A percentile compares a stretch with the other conserved stretches of the same genome.
Conservation (phyloP, 73 alveolate genomes). For the Breviolum minutum region DNA sequence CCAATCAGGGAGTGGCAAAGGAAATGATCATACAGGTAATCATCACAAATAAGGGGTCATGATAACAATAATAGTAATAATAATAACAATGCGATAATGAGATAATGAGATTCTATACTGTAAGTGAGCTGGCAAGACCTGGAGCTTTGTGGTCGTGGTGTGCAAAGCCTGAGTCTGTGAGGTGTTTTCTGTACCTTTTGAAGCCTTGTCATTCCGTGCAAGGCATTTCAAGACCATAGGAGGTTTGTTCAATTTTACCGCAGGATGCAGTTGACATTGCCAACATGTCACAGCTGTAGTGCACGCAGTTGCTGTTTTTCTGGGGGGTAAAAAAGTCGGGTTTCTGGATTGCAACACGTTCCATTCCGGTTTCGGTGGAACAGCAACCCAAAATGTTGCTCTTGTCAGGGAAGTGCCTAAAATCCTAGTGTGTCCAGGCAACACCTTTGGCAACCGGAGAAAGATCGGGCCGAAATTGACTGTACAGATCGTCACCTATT, state of each 20-base stretch:
- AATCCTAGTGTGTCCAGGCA: not conserved
- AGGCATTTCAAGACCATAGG: too few species aligned
- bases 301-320: not conserved
- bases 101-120: not conserved
- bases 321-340: not conserved
- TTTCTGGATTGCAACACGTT: not conserved
- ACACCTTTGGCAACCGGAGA: conserved; percentile 13
- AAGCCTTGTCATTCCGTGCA: too few species aligned
- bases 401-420: conserved; percentile 29
- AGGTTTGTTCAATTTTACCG: too few species aligned
- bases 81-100: not conserved
- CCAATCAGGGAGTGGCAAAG: too few species aligned
- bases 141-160: conserved; percentile 35
- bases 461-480: not conserved
- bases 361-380: conserved; percentile 1
- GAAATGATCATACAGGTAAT: not conserved
- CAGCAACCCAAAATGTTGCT: conserved; percentile 1
- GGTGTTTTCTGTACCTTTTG: too few species aligned
- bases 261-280: too few species aligned
- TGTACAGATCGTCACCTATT: not conserved
- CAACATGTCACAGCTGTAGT: not conserved
- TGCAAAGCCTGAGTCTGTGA: conserved; percentile 24
- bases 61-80: too few species aligned
- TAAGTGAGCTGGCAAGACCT: conserved; percentile 25
- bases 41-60: not conserved